Conservation (phyloP, 345 rosid species). For the Acer yangbiense region DNA sequence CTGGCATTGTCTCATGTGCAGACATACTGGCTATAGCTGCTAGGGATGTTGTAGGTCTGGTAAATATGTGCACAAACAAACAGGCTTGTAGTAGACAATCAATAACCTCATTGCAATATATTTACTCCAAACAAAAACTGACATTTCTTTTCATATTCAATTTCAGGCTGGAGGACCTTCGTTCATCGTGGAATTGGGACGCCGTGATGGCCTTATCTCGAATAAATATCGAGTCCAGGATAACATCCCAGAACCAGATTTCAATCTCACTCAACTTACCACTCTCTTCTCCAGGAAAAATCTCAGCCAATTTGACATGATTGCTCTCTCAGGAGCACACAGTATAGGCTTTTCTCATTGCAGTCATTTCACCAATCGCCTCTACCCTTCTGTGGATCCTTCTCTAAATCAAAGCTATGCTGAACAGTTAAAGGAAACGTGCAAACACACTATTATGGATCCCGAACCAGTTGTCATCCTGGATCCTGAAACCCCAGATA, state of each 20-base stretch:
- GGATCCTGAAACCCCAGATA: background rate
- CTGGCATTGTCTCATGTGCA: constrained; percentile 77
- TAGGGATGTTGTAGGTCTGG: constrained; percentile 58
- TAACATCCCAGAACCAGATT: constrained; percentile 23
- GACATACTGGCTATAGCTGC: constrained; percentile 80
- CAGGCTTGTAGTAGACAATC: too few species aligned
- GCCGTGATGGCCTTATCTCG: constrained; percentile 16
- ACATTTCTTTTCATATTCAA: too few species aligned
- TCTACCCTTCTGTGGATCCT: constrained; percentile 23
- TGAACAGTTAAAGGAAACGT: constrained; percentile 14
- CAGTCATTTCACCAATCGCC: constrained; percentile 22
- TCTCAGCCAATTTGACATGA: constrained; percentile 26
- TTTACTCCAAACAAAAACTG: too few species aligned
- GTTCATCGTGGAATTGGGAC: constrained; percentile 22
- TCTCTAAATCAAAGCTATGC: constrained; percentile 17
- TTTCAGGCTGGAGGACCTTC: constrained; percentile 18
- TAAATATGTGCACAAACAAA: background rate
- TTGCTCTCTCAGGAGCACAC: constrained; percentile 37
- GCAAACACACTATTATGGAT: background rate
- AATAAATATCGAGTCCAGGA: background rate
- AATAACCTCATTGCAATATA: background rate
- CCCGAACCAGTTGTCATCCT: background rate
- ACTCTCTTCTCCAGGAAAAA: constrained; percentile 24
- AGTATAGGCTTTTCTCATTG: constrained; percentile 29
- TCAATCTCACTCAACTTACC: constrained; percentile 17